Conservation (phyloP, 805 yeast species). For the Suhomyces sp. region DNA sequence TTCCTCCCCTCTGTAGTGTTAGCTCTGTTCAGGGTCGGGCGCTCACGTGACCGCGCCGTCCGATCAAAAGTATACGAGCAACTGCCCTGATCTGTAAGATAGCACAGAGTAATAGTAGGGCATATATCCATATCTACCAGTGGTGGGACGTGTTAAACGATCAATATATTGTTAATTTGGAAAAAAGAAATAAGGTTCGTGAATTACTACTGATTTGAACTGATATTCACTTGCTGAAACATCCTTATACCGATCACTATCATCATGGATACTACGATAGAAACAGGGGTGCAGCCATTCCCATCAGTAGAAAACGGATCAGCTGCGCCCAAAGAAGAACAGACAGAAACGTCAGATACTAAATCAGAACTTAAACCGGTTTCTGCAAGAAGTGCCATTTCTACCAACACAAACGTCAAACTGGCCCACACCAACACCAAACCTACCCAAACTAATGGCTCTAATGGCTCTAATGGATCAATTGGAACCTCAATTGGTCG, state of each 20-base stretch:
- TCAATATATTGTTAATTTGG: background rate
- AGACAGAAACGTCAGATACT: background rate
- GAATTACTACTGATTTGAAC: background rate
- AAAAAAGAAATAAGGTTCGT: background rate
- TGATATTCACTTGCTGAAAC: background rate
- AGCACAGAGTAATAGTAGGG: constrained; percentile 16
- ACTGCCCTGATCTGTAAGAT: constrained; percentile 8
- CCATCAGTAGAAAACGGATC: constrained; percentile 3
- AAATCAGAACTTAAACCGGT: background rate
- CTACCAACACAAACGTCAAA: background rate
- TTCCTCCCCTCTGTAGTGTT: background rate
- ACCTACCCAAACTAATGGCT: background rate
- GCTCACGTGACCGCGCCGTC: background rate
- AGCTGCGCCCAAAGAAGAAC: background rate
- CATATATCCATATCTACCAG: background rate
- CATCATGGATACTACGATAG: background rate
- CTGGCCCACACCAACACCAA: background rate
- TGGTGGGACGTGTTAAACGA: background rate
- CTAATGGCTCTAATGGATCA: background rate
- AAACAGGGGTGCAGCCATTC: constrained; percentile 8
- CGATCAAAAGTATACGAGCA: background rate
- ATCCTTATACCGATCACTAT: background rate
- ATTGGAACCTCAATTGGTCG: constrained; percentile 11
- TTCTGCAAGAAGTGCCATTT: background rate
- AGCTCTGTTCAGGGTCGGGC: background rate